Conservation (phyloP, 345 rosid species). For the Citrus medica region DNA sequence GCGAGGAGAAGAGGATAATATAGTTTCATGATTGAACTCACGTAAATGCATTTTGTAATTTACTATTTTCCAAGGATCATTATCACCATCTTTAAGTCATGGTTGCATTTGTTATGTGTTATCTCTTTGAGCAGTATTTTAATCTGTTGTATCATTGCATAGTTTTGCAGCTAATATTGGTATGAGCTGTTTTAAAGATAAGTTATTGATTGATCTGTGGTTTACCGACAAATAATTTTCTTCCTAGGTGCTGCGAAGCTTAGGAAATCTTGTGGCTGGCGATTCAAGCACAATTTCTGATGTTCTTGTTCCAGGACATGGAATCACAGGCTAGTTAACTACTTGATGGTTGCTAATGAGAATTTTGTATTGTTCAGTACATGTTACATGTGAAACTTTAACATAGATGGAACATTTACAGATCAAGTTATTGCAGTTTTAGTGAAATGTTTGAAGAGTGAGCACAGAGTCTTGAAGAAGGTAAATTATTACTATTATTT, state of each 20-base stretch:
- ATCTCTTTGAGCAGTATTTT: background rate
- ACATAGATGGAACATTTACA: conserved; percentile 27
- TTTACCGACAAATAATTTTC: conserved; percentile 14
- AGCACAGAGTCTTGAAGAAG: conserved; percentile 92
- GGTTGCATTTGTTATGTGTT: background rate
- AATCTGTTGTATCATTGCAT: background rate
- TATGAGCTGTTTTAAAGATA: background rate
- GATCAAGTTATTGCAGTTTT: conserved; percentile 62
- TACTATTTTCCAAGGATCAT: background rate
- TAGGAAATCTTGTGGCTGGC: conserved; percentile 91
- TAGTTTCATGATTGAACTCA: background rate
- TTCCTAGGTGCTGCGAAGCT: conserved; percentile 72
- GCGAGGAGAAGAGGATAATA: no score
- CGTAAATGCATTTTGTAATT: background rate
- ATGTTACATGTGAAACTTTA: conserved; percentile 11
- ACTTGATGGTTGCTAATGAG: conserved; percentile 15
- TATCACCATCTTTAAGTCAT: background rate
- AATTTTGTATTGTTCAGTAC: conserved; percentile 3
- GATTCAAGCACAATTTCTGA: conserved; percentile 64
- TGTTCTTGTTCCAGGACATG: conserved; percentile 57
- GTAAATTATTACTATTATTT: conserved; percentile 27
- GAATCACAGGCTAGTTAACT: conserved; percentile 59
- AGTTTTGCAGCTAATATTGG: background rate
- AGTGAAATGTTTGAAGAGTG: conserved; percentile 81
- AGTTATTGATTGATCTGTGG: conserved; percentile 11